Conservation (phyloP, 345 rosid species). For the Arabis alpina region DNA sequence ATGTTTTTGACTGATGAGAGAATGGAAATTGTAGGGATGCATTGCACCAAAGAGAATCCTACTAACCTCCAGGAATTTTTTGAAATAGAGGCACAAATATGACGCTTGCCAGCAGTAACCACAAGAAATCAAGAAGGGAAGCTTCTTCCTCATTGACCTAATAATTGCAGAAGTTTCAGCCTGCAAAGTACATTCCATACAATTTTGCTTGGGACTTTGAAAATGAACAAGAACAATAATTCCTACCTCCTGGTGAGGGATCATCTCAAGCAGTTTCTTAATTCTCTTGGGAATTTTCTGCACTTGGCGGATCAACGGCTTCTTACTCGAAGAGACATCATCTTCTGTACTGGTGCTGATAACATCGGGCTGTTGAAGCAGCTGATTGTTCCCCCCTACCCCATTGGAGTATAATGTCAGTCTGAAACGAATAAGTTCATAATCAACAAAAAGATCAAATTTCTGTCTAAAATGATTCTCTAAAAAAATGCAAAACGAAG, state of each 20-base stretch:
- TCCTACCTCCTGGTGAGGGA: conserved; percentile 90
- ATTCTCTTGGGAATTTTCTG: conserved; percentile 71
- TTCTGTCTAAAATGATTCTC: conserved; percentile 8
- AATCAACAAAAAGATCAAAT: conserved; percentile 9
- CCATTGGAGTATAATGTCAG: conserved; percentile 71
- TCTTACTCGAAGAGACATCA: conserved; percentile 72
- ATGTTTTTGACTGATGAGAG: conserved; percentile 26
- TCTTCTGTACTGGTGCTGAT: conserved; percentile 73
- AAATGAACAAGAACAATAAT: conserved; percentile 31
- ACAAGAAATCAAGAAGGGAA: conserved; percentile 85
- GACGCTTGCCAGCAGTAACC: conserved; percentile 96
- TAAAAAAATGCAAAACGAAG: conserved; percentile 27
- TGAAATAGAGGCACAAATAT: conserved; percentile 97
- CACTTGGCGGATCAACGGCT: conserved; percentile 68
- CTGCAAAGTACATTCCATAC: not conserved
- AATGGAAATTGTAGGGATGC: conserved; percentile 19
- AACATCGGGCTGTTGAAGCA: conserved; percentile 74
- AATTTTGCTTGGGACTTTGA: conserved; percentile 18
- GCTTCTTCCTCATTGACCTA: conserved; percentile 99
- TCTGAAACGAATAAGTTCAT: conserved; percentile 51
- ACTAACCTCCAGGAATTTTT: conserved; percentile 96
- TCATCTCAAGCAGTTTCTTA: conserved; percentile 68
- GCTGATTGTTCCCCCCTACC: conserved; percentile 62
- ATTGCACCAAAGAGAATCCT: conserved; percentile 22
- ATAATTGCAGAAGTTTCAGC: conserved; percentile 27